A percentile compares a stretch with the other conserved stretches of the same genome.
phyloP scores from a whole-genome alignment of 179 eudicot species.

The Monotropa hypopitys region DNA sequence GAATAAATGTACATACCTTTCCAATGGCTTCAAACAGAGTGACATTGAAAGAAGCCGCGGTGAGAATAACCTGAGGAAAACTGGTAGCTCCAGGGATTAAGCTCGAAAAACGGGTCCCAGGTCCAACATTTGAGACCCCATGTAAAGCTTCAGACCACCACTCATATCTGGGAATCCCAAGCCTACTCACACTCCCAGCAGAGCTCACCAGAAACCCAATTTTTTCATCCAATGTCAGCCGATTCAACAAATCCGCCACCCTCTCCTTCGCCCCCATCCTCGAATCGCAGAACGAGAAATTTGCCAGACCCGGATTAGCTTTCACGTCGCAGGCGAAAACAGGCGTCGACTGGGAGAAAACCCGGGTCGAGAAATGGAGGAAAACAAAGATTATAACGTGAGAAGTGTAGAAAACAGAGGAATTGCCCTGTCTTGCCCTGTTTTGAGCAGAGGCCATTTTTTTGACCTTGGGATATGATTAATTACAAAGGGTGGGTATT shows the following conservation, averaged over 20 bases:
- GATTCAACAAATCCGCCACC: conserved; percentile 47
- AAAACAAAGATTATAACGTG: background rate
- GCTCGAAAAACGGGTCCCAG: conserved; percentile 29
- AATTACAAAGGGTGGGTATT: background rate
- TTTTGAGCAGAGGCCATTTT: conserved; percentile 3
- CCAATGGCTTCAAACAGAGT: conserved; percentile 18
- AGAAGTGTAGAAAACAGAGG: conserved; percentile 3
- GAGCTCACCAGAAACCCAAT: conserved; percentile 37
- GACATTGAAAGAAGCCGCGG: conserved; percentile 45
- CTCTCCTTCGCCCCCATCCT: conserved; percentile 19
- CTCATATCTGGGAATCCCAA: conserved; percentile 68
- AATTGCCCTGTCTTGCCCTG: background rate
- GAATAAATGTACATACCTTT: conserved; percentile 8
- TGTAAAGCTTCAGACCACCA: conserved; percentile 98
- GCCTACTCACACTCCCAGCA: conserved; percentile 36
- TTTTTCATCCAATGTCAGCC: conserved; percentile 62
- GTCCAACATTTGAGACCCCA: conserved; percentile 58
- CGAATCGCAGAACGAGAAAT: conserved; percentile 46
- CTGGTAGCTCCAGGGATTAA: conserved; percentile 64
- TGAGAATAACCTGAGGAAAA: conserved; percentile 72
- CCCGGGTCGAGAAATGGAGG: background rate
- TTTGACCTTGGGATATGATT: background rate
- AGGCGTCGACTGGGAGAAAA: conserved; percentile 16
- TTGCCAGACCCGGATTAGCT: conserved; percentile 23
- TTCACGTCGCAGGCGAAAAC: conserved; percentile 50